A percentile compares a stretch with the other conserved stretches of the same genome.
These are phyloP conservation scores for Rhodamnia argentea DNA, from an alignment of 345 rosid species.

Conservation along the genomic window DNA sequence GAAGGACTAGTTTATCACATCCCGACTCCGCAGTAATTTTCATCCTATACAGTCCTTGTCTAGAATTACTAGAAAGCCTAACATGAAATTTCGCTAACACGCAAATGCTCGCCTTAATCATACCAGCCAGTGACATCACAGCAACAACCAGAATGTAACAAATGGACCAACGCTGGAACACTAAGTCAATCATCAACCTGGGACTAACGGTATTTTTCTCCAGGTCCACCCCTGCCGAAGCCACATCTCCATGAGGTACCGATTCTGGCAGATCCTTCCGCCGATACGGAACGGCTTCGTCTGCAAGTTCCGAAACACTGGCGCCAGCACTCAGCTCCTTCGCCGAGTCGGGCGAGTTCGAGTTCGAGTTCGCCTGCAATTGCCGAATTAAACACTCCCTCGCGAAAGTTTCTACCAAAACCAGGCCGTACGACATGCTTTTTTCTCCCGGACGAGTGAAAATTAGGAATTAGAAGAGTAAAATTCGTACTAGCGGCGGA, in stretches of 20 bases:
- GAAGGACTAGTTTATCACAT: not conserved
- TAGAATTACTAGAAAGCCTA: not conserved
- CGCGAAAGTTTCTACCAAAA: not conserved
- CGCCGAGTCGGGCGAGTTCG: constrained; percentile 35
- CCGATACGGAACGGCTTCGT: constrained; percentile 23
- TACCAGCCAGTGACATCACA: not conserved
- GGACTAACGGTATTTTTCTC: constrained; percentile 34
- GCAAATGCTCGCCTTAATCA: not conserved
- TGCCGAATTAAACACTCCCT: not conserved
- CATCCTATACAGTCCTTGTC: not conserved
- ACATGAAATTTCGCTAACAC: not conserved
- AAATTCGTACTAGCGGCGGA: constrained; percentile 29
- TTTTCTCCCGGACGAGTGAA: not conserved
- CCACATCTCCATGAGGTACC: constrained; percentile 13
- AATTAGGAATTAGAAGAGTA: not conserved
- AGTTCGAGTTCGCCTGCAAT: constrained; percentile 35
- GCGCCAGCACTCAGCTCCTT: constrained; percentile 31
- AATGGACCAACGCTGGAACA: not conserved
- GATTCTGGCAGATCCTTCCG: constrained; percentile 37
- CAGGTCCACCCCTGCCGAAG: constrained; percentile 25
- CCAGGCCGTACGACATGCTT: not conserved
- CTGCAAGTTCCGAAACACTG: constrained; percentile 18
- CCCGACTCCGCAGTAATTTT: not conserved
- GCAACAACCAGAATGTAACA: not conserved
- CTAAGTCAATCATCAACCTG: constrained; percentile 20